Base-by-base conservation (phyloP, 805 yeast species). In the Komagataella pastoris region DNA sequence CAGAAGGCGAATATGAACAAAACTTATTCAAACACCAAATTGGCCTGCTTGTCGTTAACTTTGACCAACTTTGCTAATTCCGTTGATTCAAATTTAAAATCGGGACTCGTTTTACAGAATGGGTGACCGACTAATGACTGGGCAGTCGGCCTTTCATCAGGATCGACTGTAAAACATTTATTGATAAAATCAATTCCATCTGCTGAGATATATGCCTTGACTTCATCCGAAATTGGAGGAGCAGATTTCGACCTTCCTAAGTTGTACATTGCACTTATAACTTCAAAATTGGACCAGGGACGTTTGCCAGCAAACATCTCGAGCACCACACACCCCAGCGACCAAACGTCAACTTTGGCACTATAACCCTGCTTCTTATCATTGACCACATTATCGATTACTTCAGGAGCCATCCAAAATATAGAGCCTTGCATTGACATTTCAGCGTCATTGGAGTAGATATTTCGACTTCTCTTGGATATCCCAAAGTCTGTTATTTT, bases 341-440 rank as follows among this genome's bases (percentile, higher is more conserved):
- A 90, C 99, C 99, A 93, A 45, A 93, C 90, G 66, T 93, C 99
- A 21, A 93, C 89, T 67, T 93, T 93, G 18, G 99, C 99, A 70
- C 95, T 88, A 64, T 93, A 93, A 0, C 99, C 99, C 63, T 85
- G 93, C 56, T 82, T 82, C 58, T 77, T 77, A n/a, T 46, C 24
- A 58, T 80, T 79, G 2, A 79, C 81, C 18, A 81, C 81, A 53
- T 88, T 88, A 63, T 89, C 91, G 50, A 93, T 89, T 56, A 95
- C 96, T 63, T 93, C 99, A 0, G 99, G 99, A 1, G 99, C 99
- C 99, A 93, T 93, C 99, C 99, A 93, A 65, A 90, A 93, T 1
- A 95, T 88, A 0, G 99, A 90, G 21, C 99, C 99, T 66, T 95
- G 96, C 55, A 67, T 64, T 10, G 97, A 90, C 96, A 90, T 87